Evolutionary conservation across 768 basidiomycete species (phyloP).

Genomic region (Tricholoma hemisulphureum): DNA sequence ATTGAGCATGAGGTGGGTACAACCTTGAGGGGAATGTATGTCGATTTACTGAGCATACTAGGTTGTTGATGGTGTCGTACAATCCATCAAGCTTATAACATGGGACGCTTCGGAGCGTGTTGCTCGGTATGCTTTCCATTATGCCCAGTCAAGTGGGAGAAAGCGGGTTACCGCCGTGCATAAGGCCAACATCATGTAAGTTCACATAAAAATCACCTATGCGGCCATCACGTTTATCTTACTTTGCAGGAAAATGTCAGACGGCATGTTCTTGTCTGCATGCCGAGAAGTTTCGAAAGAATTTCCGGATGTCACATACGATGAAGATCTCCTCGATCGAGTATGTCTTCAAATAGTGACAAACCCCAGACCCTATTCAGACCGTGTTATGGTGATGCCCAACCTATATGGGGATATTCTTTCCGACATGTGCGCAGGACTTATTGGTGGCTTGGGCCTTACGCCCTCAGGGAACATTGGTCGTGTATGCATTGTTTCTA

Average conservation of each 20-base stretch:
- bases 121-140: slow-evolving; percentile 97
- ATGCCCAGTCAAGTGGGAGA: slow-evolving; percentile 84
- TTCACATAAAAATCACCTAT: slow-evolving; percentile 14
- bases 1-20: slow-evolving; percentile 91
- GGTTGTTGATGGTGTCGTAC: slow-evolving; percentile 97
- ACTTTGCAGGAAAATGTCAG: slow-evolving; percentile 91
- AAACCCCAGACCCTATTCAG: slow-evolving; percentile 90
- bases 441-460: slow-evolving; percentile 96
- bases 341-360: slow-evolving; percentile 93
- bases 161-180: slow-evolving; percentile 97
- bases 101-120: slow-evolving; percentile 99
- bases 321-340: slow-evolving; percentile 95
- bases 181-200: slow-evolving; percentile 99
- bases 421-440: slow-evolving; percentile 97
- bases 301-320: slow-evolving; percentile 90
- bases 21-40: neutral
- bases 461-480: slow-evolving; percentile 99
- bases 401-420: slow-evolving; percentile 96
- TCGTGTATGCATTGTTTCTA: slow-evolving; percentile 51
- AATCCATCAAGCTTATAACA: slow-evolving; percentile 99
- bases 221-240: neutral
- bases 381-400: slow-evolving; percentile 99
- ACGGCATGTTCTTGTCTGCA: slow-evolving; percentile 98
- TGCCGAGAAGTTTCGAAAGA: slow-evolving; percentile 96
- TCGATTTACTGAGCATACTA: slow-evolving; percentile 22